Base-by-base conservation (phyloP, 176 grass and related monocot species). In the Miscanthus lutarioriparius region DNA sequence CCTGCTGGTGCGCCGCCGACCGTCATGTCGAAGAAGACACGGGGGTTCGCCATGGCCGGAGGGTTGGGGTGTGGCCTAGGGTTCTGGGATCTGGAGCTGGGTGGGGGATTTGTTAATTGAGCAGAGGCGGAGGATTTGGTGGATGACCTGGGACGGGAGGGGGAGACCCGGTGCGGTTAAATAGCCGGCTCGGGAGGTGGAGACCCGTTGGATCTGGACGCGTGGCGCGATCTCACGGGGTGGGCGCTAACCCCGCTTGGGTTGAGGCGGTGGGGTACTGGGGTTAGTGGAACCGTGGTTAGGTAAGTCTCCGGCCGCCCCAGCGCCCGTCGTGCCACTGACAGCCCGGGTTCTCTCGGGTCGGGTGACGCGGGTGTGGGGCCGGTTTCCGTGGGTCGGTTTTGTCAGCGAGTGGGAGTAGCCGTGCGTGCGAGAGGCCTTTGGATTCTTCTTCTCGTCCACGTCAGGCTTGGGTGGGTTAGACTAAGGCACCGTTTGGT, bases 21-120 rank as follows among this genome's bases (percentile, higher is more conserved):
- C 6, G 83, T 75, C 81, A 95, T 92, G 86, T 95, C 93, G 74
- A 95, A 95, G 90, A 70, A 95, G 37, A 92, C 93, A 70, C 13
- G 87, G 0, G 90, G 85, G 87, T 94, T 94, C 23, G 80, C 79
- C 81, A 53, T 62, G 36, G 68, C 1, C 36, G 36, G 36, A 37
- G 36, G 36, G 36, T 37, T 5, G 1, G 36, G 36, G 36, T 0
- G 33, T 15, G 15, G n/a, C n/a, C 48, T 51, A 51, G 49, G 17
- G 49, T 53, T 53, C 17, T 53, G 22, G 56, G 20, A 2, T 10
- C 23, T 8, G 23, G 22, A 8, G 0, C 8, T 3, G 17, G 2
- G 20, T 59, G 54, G 54, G 20, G 11, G 54, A 38, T 39, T 16
- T 76, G 68, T 6, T 49, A 13, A 17, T 37, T 11, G 15, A 8